Conservation (phyloP, 2,329 filamentous ascomycete species). For the Onygenales sp. region DNA sequence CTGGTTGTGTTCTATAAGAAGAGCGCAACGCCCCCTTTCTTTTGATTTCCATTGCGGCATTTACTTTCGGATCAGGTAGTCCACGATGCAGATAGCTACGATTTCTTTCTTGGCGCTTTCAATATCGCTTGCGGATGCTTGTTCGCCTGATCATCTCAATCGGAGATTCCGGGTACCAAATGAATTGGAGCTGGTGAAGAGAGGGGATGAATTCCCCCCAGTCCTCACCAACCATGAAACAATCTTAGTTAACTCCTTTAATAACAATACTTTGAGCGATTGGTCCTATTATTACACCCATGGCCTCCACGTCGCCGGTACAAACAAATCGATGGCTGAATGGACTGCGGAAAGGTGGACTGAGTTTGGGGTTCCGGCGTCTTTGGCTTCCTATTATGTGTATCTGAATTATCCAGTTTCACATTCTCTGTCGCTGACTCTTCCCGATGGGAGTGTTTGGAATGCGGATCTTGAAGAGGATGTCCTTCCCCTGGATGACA, state of each 20-base stretch:
- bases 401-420: slow-evolving; percentile 23
- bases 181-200: slow-evolving; percentile 11
- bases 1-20: neutral
- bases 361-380: slow-evolving; percentile 16
- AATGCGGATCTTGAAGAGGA: slow-evolving; percentile 15
- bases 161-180: slow-evolving; percentile 6
- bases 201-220: slow-evolving; percentile 16
- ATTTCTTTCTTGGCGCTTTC: slow-evolving; percentile 10
- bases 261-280: slow-evolving; percentile 16
- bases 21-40: neutral
- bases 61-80: neutral
- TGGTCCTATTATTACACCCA: slow-evolving; percentile 23
- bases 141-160: slow-evolving; percentile 5
- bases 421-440: slow-evolving; percentile 14
- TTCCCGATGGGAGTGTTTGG: slow-evolving; percentile 14
- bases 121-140: slow-evolving; percentile 10
- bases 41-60: no score
- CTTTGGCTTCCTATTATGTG: slow-evolving; percentile 17
- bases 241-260: slow-evolving; percentile 19
- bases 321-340: slow-evolving; percentile 20
- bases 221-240: slow-evolving; percentile 18
- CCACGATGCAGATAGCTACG: slow-evolving; percentile 7
- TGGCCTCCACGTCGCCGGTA: slow-evolving; percentile 22
- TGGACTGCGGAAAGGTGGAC: slow-evolving; percentile 23
- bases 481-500: slow-evolving; percentile 14